A percentile compares a stretch with the other conserved stretches of the same genome.
Conservation (phyloP, 345 rosid species). For the Stellera chamaejasme region DNA sequence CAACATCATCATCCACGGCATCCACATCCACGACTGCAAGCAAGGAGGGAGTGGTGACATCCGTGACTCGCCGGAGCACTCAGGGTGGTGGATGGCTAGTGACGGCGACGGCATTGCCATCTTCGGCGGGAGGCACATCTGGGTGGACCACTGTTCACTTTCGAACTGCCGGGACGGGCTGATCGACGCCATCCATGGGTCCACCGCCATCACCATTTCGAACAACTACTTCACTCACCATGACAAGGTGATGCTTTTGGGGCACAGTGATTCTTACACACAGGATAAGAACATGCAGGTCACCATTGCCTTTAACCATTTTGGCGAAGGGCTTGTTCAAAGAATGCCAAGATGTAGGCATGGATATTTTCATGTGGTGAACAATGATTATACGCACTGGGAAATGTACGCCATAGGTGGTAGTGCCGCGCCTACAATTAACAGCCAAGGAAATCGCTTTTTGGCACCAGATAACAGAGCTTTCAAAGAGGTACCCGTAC, state of each 20-base stretch:
- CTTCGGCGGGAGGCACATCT: slow-evolving; percentile 41
- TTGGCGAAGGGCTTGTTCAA: slow-evolving; percentile 81
- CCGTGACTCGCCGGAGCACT: slow-evolving; percentile 44
- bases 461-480: slow-evolving; percentile 48
- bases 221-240: slow-evolving; percentile 81
- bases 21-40: slow-evolving; percentile 71
- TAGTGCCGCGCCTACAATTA: slow-evolving; percentile 69
- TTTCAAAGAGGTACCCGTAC: slow-evolving; percentile 49
- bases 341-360: slow-evolving; percentile 86
- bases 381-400: slow-evolving; percentile 86
- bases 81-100: slow-evolving; percentile 44
- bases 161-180: slow-evolving; percentile 71
- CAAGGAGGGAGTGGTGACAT: slow-evolving; percentile 34
- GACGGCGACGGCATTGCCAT: slow-evolving; percentile 69
- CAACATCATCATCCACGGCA: slow-evolving; percentile 67
- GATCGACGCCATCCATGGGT: slow-evolving; percentile 70
- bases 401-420: slow-evolving; percentile 85
- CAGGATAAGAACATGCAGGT: slow-evolving; percentile 69
- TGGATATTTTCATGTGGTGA: slow-evolving; percentile 83
- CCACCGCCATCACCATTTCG: slow-evolving; percentile 74
- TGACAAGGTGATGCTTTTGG: slow-evolving; percentile 77
- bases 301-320: slow-evolving; percentile 79
- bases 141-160: slow-evolving; percentile 78
- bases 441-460: slow-evolving; percentile 79
- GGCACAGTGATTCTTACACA: slow-evolving; percentile 58